Evolutionary conservation across 2,329 filamentous ascomycete species (phyloP), one percentile per base, ranked within the genome.

Genomic region (Diaporthe sp.): DNA sequence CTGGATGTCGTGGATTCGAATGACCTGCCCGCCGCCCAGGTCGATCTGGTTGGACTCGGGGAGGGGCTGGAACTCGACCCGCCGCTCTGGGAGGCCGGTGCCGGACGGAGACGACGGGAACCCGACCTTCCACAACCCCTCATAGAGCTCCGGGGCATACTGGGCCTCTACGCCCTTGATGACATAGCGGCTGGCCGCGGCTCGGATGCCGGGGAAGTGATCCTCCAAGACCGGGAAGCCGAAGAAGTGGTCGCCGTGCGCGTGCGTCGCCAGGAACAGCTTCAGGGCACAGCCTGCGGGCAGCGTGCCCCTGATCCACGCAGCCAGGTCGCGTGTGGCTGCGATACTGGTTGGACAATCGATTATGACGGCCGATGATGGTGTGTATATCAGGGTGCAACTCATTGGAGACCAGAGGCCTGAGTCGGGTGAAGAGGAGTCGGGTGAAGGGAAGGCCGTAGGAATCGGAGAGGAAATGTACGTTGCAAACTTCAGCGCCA

Each of bases 201-300:
- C 68, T 5, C 31, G 37, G 5, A 60, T 51, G 6, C 68, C 68
- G 25, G 68, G 53, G 25, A 72, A 72, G 9, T 37, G 17, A 13
- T 72, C 68, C 37, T 72, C 51, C 68, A 72, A 10, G 37, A 72
- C 34, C 1, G 68, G 68, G 42, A 72, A 72, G 10, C 68, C 68
- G 55, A 72, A 72, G 37, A 72, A 72, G 39, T 72, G 68, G 8
- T 72, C 68, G n/a, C 68, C 68, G 12, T 72, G 68, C 7, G 68
- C 68, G 31, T 72, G 68, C 6, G 51, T 72, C 10, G 49, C 31
- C 37, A 72, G 25, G 25, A 72, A 72, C 6, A 57, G n/a, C 13
- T 49, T 34, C 10, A 60, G 25, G 31, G 51, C n/a, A 20, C 51
- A 72, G 42, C 68, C 68, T 7, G 22, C 68, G 10, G 68, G 51